These are phyloP conservation scores for Petrea volubilis DNA, from an alignment of 257 asterid species.

Conservation along the genomic window DNA sequence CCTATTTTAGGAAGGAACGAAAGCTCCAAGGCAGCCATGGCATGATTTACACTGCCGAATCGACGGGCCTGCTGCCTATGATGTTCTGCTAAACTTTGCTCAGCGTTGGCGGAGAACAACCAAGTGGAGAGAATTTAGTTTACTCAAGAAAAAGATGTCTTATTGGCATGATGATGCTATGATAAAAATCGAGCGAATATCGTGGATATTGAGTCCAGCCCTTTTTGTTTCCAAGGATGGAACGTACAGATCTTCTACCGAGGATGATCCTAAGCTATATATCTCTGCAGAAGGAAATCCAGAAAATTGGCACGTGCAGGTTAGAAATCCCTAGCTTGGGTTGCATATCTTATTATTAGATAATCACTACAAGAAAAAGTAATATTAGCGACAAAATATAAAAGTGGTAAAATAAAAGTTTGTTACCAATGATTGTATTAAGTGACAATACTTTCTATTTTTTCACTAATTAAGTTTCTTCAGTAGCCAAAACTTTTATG, in stretches of 20 bases:
- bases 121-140: constrained; percentile 80
- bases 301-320: constrained; percentile 96
- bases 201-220: constrained; percentile 92
- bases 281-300: constrained; percentile 55
- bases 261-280: constrained; percentile 67
- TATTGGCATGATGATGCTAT: constrained; percentile 91
- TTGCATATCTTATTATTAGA: constrained; percentile 19
- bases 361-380: neutral
- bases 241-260: constrained; percentile 39
- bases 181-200: constrained; percentile 87
- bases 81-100: constrained; percentile 90
- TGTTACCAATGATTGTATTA: too few species aligned
- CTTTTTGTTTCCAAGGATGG: constrained; percentile 48
- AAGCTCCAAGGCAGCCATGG: constrained; percentile 98
- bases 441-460: too few species aligned
- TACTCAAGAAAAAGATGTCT: constrained; percentile 64
- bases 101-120: constrained; percentile 99
- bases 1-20: constrained; percentile 58
- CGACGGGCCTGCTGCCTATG: constrained; percentile 98
- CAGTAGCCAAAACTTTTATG: too few species aligned
- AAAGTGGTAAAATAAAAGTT: too few species aligned
- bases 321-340: constrained; percentile 29
- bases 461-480: too few species aligned
- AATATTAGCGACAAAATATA: too few species aligned
- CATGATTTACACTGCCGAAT: constrained; percentile 92